A percentile compares a stretch with the other conserved stretches of the same genome.
These are phyloP conservation scores for Colletotrichum filicis DNA, from an alignment of 2,329 filamentous ascomycete genomes.

Conservation along the genomic window DNA sequence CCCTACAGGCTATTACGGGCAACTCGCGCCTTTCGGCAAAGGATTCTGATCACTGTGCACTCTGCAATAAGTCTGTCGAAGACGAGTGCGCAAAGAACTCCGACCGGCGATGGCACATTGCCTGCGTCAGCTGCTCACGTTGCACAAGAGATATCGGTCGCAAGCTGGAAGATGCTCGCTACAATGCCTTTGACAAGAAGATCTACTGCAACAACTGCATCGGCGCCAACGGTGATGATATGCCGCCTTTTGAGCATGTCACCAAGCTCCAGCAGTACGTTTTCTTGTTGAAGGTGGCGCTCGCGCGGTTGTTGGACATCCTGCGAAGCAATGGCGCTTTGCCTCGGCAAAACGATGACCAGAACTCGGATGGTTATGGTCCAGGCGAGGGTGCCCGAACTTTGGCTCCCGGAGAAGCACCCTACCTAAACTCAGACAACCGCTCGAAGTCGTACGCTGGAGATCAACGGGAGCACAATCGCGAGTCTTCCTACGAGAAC, in stretches of 20 bases:
- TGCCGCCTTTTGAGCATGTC: slow-evolving; percentile 74
- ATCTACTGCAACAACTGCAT: slow-evolving; percentile 79
- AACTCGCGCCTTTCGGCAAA: slow-evolving; percentile 76
- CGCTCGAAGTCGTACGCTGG: slow-evolving; percentile 81
- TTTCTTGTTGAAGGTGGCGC: slow-evolving; percentile 89
- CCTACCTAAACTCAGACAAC: slow-evolving; percentile 71
- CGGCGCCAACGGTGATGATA: slow-evolving; percentile 62
- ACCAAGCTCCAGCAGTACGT: slow-evolving; percentile 94
- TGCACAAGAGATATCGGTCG: slow-evolving; percentile 74
- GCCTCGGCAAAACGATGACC: slow-evolving; percentile 79
- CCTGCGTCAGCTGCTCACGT: slow-evolving; percentile 81
- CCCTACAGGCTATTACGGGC: slow-evolving; percentile 72
- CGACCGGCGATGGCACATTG: slow-evolving; percentile 84
- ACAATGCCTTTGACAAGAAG: slow-evolving; percentile 74
- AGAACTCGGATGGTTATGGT: slow-evolving; percentile 73
- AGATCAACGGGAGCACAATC: slow-evolving; percentile 67
- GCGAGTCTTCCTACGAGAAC: slow-evolving; percentile 88
- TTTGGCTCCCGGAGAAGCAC: slow-evolving; percentile 36
- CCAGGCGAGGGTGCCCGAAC: slow-evolving; percentile 65
- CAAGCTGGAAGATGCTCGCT: slow-evolving; percentile 75
- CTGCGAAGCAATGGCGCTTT: slow-evolving; percentile 85
- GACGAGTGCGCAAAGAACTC: slow-evolving; percentile 87
- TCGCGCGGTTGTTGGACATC: slow-evolving; percentile 89
- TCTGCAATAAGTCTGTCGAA: slow-evolving; percentile 89
- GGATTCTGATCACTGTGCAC: slow-evolving; percentile 84